Conservation (phyloP, 2,329 filamentous ascomycete species). For the Fusarium sp. region DNA sequence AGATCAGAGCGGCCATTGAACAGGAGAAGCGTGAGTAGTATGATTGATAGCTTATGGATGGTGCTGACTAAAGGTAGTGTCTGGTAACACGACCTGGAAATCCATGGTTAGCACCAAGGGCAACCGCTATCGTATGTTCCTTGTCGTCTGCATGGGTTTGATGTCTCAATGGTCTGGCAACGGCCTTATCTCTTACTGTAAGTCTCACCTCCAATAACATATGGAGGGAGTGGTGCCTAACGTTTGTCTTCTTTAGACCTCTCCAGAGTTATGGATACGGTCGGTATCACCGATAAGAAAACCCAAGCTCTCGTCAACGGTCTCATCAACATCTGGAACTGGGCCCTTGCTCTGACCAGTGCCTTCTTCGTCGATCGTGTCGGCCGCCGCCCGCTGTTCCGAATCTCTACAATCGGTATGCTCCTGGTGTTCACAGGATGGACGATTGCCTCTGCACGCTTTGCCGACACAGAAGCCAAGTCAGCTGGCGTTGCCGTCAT, state of each 20-base stretch:
- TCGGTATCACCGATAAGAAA: conserved; percentile 41
- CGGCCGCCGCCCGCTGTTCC: conserved; percentile 49
- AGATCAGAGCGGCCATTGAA: conserved; percentile 53
- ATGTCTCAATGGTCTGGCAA: conserved; percentile 56
- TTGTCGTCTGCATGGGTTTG: conserved; percentile 57
- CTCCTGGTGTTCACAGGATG: conserved; percentile 50
- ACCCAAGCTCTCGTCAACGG: conserved; percentile 46
- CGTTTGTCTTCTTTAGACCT: no score
- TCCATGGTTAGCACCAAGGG: conserved; percentile 48
- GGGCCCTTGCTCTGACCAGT: conserved; percentile 40
- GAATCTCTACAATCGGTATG: conserved; percentile 45
- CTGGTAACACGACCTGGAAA: conserved; percentile 44
- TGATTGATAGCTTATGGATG: no score
- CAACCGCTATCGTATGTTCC: conserved; percentile 51
- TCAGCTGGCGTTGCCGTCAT: conserved; percentile 49
- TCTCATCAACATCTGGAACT: conserved; percentile 48
- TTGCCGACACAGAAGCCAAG: conserved; percentile 44
- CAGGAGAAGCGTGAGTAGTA: conserved; percentile 53
- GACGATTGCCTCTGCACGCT: conserved; percentile 51
- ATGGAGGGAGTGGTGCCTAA: no score
- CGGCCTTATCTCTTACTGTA: conserved; percentile 48
- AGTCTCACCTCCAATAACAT: no score
- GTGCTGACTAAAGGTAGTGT: conserved; percentile 16
- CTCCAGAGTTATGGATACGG: conserved; percentile 28
- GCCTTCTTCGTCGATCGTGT: conserved; percentile 45